Percentiles rank a stretch among this genome's conserved stretches.
phyloP scores from a whole-genome alignment of 2,329 filamentous ascomycete genomes.

The Pyrenochaeta sp. region DNA sequence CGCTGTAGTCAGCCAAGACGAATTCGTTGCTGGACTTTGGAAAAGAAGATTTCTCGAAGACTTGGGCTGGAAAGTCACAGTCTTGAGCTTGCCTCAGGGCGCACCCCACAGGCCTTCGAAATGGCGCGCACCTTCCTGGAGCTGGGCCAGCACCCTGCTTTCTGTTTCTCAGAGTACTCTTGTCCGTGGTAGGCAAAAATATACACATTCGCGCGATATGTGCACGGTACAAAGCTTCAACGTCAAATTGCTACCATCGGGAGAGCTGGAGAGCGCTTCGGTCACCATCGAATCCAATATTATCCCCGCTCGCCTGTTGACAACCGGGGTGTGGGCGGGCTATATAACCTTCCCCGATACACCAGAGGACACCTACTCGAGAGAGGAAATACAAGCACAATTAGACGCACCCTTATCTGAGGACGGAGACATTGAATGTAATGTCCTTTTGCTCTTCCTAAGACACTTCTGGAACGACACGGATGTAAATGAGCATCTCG shows the following conservation, averaged over 20 bases:
- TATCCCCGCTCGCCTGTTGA: neutral
- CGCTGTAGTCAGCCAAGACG: neutral
- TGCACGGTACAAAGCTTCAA: neutral
- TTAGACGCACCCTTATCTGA: too few relatives aligned
- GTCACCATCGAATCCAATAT: neutral
- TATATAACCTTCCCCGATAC: too few relatives aligned
- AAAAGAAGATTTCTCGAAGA: neutral
- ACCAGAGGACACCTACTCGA: too few relatives aligned
- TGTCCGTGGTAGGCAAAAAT: neutral
- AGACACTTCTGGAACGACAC: too few relatives aligned
- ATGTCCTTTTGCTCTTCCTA: too few relatives aligned
- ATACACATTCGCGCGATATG: neutral
- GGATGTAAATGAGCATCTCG: too few relatives aligned
- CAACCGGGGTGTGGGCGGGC: too few relatives aligned
- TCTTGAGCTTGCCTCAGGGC: neutral
- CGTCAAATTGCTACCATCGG: neutral
- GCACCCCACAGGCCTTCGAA: neutral
- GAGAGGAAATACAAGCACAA: too few relatives aligned
- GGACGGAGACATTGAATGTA: too few relatives aligned
- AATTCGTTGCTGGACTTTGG: constrained; percentile 14
- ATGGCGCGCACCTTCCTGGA: constrained; percentile 8
- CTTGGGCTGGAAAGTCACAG: constrained; percentile 4
- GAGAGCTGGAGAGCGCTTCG: neutral
- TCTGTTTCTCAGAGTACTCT: neutral
- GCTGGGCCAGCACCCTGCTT: constrained; percentile 4